Base-by-base conservation (phyloP, 148 eudicot species). In the Fagopyrum esculentum region DNA sequence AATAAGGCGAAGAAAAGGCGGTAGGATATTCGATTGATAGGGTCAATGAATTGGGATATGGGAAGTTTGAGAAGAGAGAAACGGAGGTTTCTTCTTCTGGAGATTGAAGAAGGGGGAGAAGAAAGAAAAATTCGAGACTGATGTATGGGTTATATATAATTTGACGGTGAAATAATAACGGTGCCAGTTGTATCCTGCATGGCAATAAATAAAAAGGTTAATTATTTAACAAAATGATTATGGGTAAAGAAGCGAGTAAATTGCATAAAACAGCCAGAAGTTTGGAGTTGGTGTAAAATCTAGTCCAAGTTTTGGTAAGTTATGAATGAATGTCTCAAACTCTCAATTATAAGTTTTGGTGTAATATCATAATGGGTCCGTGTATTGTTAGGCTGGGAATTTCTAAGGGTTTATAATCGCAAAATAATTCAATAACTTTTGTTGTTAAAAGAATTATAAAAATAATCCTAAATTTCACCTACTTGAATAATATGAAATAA, bases 61-160 rank as follows among this genome's bases (percentile, higher is more conserved):
- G 75, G 45, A 56, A 16, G 76, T 35, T 26, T 22, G 60, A 49
- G 52, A 49, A 12, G 71, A 30, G 69, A 63, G 40, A 17, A 45
- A 49, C 12, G 55, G 56, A 51, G 19, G 75, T 51, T 73, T 73
- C 46, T 73, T 73, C 46, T 64, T 75, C 74, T 71, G 74, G 74
- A 49, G 72, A 63, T 75, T 45, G 56, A 63, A 29, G 66, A 66
- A 75, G 40, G 55, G 51, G 73, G n/a, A 73, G 55, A 35, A 45
- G 56, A 56, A 22, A 68, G 47, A 13, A 73, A 77, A 71, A 43
- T 12, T 5, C 19, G 47, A 43, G 71, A 66, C 4, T 59, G 64
- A 13, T 66, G 71, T 15, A 66, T 66, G 47, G 45, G 71, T 16
- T 66, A 40, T 66, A 66, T 66, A 64, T 29, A 15, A 29, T 26